Percentiles rank a stretch among this genome's conserved stretches.
These are phyloP conservation scores for Populus ilicifolia DNA, from an alignment of 345 rosid species.

Conservation along the genomic window DNA sequence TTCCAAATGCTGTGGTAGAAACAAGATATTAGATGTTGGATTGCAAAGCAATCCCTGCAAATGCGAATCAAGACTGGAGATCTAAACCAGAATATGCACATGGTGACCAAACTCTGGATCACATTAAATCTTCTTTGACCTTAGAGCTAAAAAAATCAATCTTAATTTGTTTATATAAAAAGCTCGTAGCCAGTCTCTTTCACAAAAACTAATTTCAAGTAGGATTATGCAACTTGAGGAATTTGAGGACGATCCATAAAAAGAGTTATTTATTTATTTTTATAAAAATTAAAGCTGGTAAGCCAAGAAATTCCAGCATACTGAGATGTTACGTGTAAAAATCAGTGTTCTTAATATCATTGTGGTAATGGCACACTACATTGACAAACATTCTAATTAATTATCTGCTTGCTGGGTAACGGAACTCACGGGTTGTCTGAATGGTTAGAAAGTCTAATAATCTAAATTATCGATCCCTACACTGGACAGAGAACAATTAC, in stretches of 20 bases:
- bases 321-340: background rate
- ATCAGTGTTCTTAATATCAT: background rate
- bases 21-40: background rate
- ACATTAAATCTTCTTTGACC: background rate
- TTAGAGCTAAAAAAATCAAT: background rate
- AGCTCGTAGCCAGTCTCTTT: background rate
- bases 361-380: background rate
- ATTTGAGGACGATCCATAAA: background rate
- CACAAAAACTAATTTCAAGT: background rate
- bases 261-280: background rate
- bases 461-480: background rate
- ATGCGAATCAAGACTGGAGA: background rate
- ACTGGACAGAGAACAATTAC: background rate
- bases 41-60: background rate
- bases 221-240: background rate
- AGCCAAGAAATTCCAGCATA: background rate
- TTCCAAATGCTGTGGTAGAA: conserved; percentile 58
- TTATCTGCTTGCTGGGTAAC: background rate
- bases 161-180: background rate
- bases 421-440: background rate
- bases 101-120: background rate
- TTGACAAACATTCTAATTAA: background rate
- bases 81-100: background rate
- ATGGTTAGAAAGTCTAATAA: background rate
- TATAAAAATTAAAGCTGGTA: background rate